phyloP scores from a whole-genome alignment of 2,329 filamentous ascomycete genomes.

The Trichoderma oligosporum region DNA sequence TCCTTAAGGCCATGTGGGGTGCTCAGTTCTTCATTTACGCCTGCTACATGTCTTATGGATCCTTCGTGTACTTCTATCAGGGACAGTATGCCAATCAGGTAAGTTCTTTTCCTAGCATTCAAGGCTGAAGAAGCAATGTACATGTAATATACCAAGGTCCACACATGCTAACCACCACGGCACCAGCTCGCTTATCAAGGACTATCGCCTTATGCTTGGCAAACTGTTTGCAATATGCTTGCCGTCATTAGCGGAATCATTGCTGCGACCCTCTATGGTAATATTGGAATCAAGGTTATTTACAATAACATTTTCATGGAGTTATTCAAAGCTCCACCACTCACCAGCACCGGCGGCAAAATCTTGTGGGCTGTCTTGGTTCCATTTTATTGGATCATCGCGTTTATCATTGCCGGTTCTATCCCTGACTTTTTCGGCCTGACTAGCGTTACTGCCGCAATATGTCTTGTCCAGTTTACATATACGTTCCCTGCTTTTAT shows the following conservation, averaged over 20 bases:
- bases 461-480: constrained; percentile 55
- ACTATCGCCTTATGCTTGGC: constrained; percentile 40
- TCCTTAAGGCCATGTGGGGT: constrained; percentile 41
- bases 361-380: constrained; percentile 47
- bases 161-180: no score
- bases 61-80: constrained; percentile 35
- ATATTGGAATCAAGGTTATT: constrained; percentile 52
- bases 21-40: constrained; percentile 42
- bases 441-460: constrained; percentile 47
- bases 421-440: constrained; percentile 51
- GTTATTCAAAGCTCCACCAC: constrained; percentile 45
- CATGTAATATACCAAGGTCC: background rate
- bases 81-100: constrained; percentile 43
- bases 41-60: constrained; percentile 41
- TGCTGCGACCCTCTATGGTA: constrained; percentile 48
- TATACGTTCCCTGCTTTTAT: constrained; percentile 53
- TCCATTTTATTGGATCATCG: constrained; percentile 55
- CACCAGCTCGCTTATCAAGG: constrained; percentile 44
- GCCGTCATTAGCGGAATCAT: constrained; percentile 43
- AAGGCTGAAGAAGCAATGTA: background rate
- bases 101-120: background rate
- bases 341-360: constrained; percentile 48
- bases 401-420: constrained; percentile 52
- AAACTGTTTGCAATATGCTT: constrained; percentile 44
- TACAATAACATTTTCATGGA: constrained; percentile 53